These are phyloP conservation scores for Syncephalis fuscata DNA, from an alignment of 371 early-diverging fungal genomes.

Conservation along the genomic window DNA sequence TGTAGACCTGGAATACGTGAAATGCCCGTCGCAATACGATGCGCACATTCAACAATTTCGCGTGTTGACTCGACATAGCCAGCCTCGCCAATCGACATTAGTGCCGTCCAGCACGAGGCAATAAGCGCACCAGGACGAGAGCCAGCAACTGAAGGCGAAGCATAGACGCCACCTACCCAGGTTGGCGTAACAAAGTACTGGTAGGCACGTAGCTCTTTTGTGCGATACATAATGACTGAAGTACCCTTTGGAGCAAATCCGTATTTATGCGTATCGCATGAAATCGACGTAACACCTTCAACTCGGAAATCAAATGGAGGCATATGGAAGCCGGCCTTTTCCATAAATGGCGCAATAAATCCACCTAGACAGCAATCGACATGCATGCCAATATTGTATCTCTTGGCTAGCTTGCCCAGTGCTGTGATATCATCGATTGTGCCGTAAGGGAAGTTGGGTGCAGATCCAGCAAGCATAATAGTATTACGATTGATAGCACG, in stretches of 20 bases:
- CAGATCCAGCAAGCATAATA: conserved; percentile 82
- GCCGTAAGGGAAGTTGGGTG: conserved; percentile 88
- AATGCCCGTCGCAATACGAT: conserved; percentile 35
- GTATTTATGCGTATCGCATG: conserved; percentile 94
- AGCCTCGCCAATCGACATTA: conserved; percentile 69
- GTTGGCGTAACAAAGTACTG: conserved; percentile 82
- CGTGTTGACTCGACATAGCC: conserved; percentile 75
- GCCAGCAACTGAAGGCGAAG: conserved; percentile 84
- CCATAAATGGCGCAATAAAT: conserved; percentile 86
- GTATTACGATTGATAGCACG: conserved; percentile 81
- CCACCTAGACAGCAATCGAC: conserved; percentile 95
- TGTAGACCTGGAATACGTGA: conserved; percentile 48
- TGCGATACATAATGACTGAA: conserved; percentile 84
- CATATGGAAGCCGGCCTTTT: conserved; percentile 75
- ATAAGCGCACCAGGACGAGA: conserved; percentile 84
- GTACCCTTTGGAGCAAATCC: conserved; percentile 96
- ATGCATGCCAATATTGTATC: conserved; percentile 74
- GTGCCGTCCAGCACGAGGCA: conserved; percentile 92
- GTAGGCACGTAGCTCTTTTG: conserved; percentile 57
- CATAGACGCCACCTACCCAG: conserved; percentile 96
- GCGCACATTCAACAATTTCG: conserved; percentile 60
- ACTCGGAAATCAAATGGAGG: conserved; percentile 79
- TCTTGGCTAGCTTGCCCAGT: conserved; percentile 62
- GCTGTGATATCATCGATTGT: conserved; percentile 80
- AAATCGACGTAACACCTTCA: conserved; percentile 87